Evolutionary conservation across 805 yeast species (phyloP).

Genomic region (Sugiyamaella marilandica): DNA sequence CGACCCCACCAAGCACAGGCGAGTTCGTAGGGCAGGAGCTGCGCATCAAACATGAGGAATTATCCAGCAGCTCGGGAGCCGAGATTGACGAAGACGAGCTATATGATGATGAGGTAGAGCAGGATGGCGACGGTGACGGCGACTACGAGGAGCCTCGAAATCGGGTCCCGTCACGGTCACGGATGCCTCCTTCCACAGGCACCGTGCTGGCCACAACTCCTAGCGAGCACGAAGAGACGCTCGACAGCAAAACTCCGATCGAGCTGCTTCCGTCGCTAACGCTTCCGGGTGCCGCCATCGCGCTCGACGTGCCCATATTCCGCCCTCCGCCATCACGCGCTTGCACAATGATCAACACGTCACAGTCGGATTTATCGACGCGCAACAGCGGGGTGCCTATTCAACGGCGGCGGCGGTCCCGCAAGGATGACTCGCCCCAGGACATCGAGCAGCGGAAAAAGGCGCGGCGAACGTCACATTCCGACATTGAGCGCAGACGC

Average conservation of each 20-base stretch:
- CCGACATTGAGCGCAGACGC: slow-evolving; percentile 74
- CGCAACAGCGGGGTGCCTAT: background rate
- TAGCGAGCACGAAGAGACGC: background rate
- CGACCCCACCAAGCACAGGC: slow-evolving; percentile 9
- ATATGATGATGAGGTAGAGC: slow-evolving; percentile 1
- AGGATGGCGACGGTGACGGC: slow-evolving; percentile 1
- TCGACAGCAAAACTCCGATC: background rate
- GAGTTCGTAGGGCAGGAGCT: background rate
- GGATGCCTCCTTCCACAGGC: slow-evolving; percentile 6
- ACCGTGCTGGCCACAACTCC: slow-evolving; percentile 6
- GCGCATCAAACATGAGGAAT: background rate
- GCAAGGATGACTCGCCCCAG: slow-evolving; percentile 8
- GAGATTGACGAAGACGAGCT: slow-evolving; percentile 3
- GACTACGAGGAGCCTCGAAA: background rate
- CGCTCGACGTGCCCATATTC: slow-evolving; percentile 10
- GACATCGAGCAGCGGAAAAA: slow-evolving; percentile 38
- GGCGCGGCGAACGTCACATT: slow-evolving; percentile 58
- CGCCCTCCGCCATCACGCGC: slow-evolving; percentile 20
- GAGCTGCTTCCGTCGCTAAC: slow-evolving; percentile 12
- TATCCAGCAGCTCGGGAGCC: background rate
- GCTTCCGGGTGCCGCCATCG: slow-evolving; percentile 14
- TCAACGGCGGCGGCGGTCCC: slow-evolving; percentile 2
- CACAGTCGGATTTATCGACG: slow-evolving; percentile 5
- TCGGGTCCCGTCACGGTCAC: background rate
- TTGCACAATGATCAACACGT: slow-evolving; percentile 17